These are phyloP conservation scores for Leccinum longicurvipes DNA, from an alignment of 768 basidiomycete species.

Conservation along the genomic window DNA sequence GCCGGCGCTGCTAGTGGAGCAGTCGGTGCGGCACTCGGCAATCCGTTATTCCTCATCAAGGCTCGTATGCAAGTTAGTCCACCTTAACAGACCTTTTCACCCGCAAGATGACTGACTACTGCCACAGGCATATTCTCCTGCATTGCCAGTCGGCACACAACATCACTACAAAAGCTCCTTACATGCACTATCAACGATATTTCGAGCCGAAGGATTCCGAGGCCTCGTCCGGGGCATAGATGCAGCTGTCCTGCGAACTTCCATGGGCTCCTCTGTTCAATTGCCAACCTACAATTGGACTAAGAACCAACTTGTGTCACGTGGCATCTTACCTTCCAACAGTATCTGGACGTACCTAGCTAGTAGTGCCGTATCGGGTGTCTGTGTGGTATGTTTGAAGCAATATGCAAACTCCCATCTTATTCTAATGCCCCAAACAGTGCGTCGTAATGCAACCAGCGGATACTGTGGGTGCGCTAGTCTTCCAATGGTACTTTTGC, in stretches of 20 bases:
- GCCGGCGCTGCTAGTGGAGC: conserved; percentile 91
- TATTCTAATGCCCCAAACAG: conserved; percentile 35
- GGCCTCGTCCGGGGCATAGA: conserved; percentile 91
- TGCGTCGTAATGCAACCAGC: conserved; percentile 94
- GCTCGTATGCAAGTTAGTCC: conserved; percentile 86
- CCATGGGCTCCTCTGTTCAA: conserved; percentile 96
- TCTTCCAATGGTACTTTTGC: background rate
- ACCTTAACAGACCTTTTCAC: background rate
- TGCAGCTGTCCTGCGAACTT: conserved; percentile 88
- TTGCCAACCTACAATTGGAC: conserved; percentile 94
- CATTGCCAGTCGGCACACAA: conserved; percentile 91
- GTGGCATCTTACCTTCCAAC: conserved; percentile 67
- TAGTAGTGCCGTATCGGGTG: conserved; percentile 85
- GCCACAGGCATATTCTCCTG: conserved; percentile 85
- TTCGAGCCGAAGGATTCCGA: conserved; percentile 67
- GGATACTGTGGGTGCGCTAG: conserved; percentile 62
- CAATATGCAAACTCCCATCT: background rate
- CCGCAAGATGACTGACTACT: conserved; percentile 1
- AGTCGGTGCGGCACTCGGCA: conserved; percentile 82
- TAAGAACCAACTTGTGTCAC: conserved; percentile 71
- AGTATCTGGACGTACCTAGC: conserved; percentile 85
- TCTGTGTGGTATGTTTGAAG: conserved; percentile 73
- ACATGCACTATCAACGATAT: conserved; percentile 79
- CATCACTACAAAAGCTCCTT: conserved; percentile 86
- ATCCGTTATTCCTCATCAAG: conserved; percentile 92